Evolutionary conservation across 495 filamentous ascomycete genomes (phyloP), one percentile per base, ranked within the genome.

Genomic region (Podospora anserina): DNA sequence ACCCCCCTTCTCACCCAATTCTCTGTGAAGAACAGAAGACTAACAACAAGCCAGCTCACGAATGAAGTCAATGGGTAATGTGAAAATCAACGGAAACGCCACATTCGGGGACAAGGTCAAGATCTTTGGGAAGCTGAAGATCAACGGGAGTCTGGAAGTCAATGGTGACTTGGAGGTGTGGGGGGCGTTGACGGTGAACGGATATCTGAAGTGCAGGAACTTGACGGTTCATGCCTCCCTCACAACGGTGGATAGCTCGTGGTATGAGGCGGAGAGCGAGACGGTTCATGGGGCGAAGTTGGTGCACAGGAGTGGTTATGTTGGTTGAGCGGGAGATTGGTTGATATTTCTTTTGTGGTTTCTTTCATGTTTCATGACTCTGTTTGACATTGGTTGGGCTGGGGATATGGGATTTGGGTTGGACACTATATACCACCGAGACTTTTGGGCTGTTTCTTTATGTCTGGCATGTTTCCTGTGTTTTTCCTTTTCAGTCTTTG

Each of bases 41-140:
- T 56, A 71, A 59, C 59, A 70, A 66, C 62, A 75, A 76, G 61
- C 0, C 7, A 32, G 30, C 30, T 32, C 30, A 32, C 30, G 30
- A 32, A 61, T 79, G n/a, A 79, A 79, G 67, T 72, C 76, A 2
- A 72, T 77, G 49, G 77, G 77, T 11, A 79, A 79, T 53, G 72
- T 79, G 57, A 71, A 74, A 66, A 60, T 78, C 56, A 72, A 66
- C 18, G 77, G 77, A n/a, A n/a, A 26, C 1, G 19, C 19, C 1
- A 26, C 28, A 57, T 34, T 28, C 57, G 77, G 73, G 49, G 76
- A 79, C 69, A 79, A 79, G 68, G 78, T 80, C 66, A 81, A 79
- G 68, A 78, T 78, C 30, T 81, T 77, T 74, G 79, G 79, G 23
- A 79, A 80, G 70, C 73, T 81, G 11, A 81, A 73, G 62, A 71